These are phyloP conservation scores for Linnemannia schmuckeri DNA, from an alignment of 192 early-diverging fungal genomes.

Conservation along the genomic window DNA sequence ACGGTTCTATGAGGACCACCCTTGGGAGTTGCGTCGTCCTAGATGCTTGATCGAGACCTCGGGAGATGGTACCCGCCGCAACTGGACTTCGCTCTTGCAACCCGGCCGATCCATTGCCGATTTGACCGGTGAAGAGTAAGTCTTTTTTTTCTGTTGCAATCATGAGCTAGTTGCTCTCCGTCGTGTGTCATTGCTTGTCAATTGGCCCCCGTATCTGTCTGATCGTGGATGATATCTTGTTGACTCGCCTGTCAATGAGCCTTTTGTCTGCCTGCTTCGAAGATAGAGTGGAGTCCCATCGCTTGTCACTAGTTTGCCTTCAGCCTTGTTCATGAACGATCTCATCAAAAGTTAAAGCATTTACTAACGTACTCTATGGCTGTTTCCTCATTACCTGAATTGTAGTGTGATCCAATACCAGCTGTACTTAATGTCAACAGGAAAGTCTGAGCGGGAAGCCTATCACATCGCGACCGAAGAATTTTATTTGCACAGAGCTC, in stretches of 20 bases:
- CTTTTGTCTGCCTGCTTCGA: too few species aligned
- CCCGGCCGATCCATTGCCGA: slow-evolving; percentile 62
- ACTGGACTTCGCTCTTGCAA: slow-evolving; percentile 69
- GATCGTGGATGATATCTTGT: too few species aligned
- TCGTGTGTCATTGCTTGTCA: background rate
- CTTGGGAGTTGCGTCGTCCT: slow-evolving; percentile 87
- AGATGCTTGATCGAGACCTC: slow-evolving; percentile 77
- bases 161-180: background rate
- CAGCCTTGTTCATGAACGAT: too few species aligned
- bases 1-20: slow-evolving; percentile 94
- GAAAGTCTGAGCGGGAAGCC: slow-evolving; percentile 79
- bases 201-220: background rate
- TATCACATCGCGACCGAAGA: slow-evolving; percentile 83
- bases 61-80: slow-evolving; percentile 61
- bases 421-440: slow-evolving; percentile 79
- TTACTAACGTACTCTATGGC: background rate
- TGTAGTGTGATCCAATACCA: slow-evolving; percentile 88
- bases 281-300: too few species aligned
- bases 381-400: background rate
- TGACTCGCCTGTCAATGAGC: too few species aligned
- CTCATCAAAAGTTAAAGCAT: too few species aligned
- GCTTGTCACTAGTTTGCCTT: too few species aligned
- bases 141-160: background rate
- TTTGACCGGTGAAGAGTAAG: slow-evolving; percentile 90
- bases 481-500: slow-evolving; percentile 85